Conservation (phyloP, 371 early-diverging fungal species). For the Agmasoma carcini region DNA sequence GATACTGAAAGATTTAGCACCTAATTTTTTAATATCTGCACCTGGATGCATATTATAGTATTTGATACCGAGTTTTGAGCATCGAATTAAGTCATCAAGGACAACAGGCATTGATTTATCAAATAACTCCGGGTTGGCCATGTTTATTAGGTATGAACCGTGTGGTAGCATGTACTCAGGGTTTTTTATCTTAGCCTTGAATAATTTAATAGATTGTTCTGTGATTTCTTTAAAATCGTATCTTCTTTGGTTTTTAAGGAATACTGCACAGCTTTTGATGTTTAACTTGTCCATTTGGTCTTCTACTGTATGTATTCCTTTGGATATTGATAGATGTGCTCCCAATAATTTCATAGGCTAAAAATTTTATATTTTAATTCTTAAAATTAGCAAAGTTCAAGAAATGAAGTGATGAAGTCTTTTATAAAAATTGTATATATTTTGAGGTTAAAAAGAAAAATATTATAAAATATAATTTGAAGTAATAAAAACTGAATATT, state of each 20-base stretch:
- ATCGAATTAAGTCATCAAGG: constrained; percentile 57
- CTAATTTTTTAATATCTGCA: constrained; percentile 54
- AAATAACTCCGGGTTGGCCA: constrained; percentile 56
- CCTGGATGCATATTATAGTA: constrained; percentile 61
- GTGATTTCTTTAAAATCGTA: constrained; percentile 22
- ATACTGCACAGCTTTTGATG: constrained; percentile 47
- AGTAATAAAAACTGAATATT: too few relatives aligned
- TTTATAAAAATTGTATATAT: too few relatives aligned
- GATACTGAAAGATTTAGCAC: constrained; percentile 51
- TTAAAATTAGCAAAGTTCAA: too few relatives aligned
- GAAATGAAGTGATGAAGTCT: too few relatives aligned
- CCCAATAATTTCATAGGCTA: constrained; percentile 35
- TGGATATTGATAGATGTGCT: constrained; percentile 52
- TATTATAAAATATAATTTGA: too few relatives aligned
- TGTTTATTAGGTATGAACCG: constrained; percentile 59
- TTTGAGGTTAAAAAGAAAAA: too few relatives aligned
- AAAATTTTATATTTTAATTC: background rate
- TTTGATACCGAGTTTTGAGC: constrained; percentile 55
- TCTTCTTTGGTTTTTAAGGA: constrained; percentile 51
- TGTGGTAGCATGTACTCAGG: constrained; percentile 56
- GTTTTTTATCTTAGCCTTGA: constrained; percentile 22
- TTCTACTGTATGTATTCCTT: constrained; percentile 49
- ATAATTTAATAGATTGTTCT: constrained; percentile 23
- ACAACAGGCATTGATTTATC: constrained; percentile 53
- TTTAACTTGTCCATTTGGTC: constrained; percentile 42